Percentiles rank a stretch among this genome's conserved stretches.
These are phyloP conservation scores for Metschnikowia baotianmanensis DNA, from an alignment of 805 yeast species.

Conservation along the genomic window DNA sequence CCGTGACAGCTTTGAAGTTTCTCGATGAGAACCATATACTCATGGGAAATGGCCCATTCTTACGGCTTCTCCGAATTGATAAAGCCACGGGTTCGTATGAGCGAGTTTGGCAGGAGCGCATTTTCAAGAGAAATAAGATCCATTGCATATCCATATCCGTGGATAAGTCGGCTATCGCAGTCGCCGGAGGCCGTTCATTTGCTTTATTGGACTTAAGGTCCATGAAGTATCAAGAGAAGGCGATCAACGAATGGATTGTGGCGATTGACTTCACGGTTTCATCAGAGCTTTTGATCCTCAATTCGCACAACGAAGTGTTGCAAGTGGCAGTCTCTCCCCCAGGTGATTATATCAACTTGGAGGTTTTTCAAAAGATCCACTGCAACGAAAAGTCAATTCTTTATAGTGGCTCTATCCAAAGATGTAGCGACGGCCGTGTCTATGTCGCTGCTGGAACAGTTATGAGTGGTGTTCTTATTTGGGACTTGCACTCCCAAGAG, in stretches of 20 bases:
- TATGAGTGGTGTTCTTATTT: conserved; percentile 78
- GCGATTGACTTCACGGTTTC: conserved; percentile 48
- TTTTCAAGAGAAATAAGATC: conserved; percentile 73
- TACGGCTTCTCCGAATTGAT: conserved; percentile 52
- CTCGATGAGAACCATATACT: conserved; percentile 36
- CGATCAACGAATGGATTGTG: conserved; percentile 78
- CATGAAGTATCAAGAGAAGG: conserved; percentile 37
- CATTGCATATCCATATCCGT: conserved; percentile 60
- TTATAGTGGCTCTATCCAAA: conserved; percentile 78
- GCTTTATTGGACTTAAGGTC: conserved; percentile 31
- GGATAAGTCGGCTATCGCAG: conserved; percentile 33
- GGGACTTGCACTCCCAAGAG: conserved; percentile 53
- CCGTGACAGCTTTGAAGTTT: conserved; percentile 61
- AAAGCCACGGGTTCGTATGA: conserved; percentile 22
- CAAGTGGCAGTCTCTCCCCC: conserved; percentile 30
- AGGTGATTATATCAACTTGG: conserved; percentile 12
- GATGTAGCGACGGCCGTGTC: conserved; percentile 39
- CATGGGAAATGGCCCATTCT: conserved; percentile 70
- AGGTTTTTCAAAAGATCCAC: conserved; percentile 32
- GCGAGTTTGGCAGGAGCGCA: conserved; percentile 37
- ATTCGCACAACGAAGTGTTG: conserved; percentile 74
- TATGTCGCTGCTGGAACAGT: conserved; percentile 89
- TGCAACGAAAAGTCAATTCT: conserved; percentile 76
- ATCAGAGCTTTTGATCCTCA: conserved; percentile 48
- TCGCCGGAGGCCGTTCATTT: conserved; percentile 74